These are phyloP conservation scores for Henckelia pumila DNA, from an alignment of 257 asterid genomes.

Conservation along the genomic window DNA sequence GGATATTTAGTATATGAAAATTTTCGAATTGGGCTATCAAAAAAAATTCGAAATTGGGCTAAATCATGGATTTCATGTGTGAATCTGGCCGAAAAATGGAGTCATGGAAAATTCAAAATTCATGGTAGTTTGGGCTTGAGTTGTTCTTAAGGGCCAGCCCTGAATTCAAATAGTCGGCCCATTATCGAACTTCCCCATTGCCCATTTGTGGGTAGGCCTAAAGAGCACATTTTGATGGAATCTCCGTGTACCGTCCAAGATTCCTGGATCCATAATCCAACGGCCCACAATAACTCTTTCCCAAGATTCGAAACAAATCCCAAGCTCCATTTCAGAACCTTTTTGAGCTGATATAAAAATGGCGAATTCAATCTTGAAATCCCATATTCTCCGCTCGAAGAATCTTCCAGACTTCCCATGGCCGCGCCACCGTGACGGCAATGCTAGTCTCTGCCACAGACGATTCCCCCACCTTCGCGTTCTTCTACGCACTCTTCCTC, in stretches of 20 bases:
- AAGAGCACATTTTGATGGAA: not conserved
- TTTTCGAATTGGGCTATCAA: no score
- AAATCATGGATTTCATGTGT: no score
- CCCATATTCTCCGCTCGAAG: slow-evolving; percentile 1
- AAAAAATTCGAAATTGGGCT: no score
- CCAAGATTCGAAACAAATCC: slow-evolving; percentile 36
- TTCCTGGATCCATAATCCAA: slow-evolving; percentile 22
- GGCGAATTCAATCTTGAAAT: slow-evolving; percentile 13
- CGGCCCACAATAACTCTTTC: slow-evolving; percentile 23
- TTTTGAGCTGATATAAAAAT: slow-evolving; percentile 17
- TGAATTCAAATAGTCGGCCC: no score
- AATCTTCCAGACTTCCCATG: slow-evolving; percentile 17
- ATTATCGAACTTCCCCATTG: no score
- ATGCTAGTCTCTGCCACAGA: slow-evolving; percentile 27
- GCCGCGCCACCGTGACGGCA: not conserved
- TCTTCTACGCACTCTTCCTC: slow-evolving; percentile 31
- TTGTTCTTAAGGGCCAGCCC: no score
- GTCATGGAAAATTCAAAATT: no score
- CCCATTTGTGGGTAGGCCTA: no score
- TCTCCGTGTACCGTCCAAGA: slow-evolving; percentile 38
- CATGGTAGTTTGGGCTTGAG: no score
- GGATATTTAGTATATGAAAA: no score
- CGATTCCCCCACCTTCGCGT: slow-evolving; percentile 30
- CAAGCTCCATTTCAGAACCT: slow-evolving; percentile 25
- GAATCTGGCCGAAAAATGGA: no score